phyloP scores from a whole-genome alignment of 257 asterid genomes.

The Echium plantagineum region DNA sequence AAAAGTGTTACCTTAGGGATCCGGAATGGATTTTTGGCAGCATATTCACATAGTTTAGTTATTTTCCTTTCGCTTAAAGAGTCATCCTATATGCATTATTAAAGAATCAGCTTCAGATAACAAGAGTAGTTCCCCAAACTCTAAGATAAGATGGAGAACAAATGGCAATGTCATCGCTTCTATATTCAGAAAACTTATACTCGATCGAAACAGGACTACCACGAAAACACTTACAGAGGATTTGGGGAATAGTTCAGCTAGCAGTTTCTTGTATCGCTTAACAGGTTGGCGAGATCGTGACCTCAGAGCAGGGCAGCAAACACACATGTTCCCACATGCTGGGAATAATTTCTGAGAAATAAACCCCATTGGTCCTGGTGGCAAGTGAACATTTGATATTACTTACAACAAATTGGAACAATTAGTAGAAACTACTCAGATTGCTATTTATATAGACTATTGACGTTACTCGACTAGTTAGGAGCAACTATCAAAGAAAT shows the following conservation, averaged over 20 bases:
- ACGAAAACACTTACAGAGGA: constrained; percentile 51
- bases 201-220: neutral
- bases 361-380: constrained; percentile 58
- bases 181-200: neutral
- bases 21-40: constrained; percentile 77
- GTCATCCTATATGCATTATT: constrained; percentile 50
- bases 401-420: neutral
- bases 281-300: constrained; percentile 95
- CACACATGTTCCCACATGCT: constrained; percentile 97
- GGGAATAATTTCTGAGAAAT: constrained; percentile 92
- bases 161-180: neutral
- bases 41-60: constrained; percentile 84
- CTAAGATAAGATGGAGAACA: neutral
- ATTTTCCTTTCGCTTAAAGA: constrained; percentile 67
- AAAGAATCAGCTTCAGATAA: neutral
- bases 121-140: neutral
- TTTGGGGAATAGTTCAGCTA: constrained; percentile 88
- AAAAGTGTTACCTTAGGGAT: constrained; percentile 63
- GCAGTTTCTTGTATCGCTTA: constrained; percentile 90
- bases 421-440: neutral
- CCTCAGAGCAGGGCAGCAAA: constrained; percentile 98
- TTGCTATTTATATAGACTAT: neutral
- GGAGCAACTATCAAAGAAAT: neutral
- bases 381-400: neutral
- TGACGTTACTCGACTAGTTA: no score